phyloP scores from a whole-genome alignment of 129 eudicot genomes.

The Flaveria robusta region DNA sequence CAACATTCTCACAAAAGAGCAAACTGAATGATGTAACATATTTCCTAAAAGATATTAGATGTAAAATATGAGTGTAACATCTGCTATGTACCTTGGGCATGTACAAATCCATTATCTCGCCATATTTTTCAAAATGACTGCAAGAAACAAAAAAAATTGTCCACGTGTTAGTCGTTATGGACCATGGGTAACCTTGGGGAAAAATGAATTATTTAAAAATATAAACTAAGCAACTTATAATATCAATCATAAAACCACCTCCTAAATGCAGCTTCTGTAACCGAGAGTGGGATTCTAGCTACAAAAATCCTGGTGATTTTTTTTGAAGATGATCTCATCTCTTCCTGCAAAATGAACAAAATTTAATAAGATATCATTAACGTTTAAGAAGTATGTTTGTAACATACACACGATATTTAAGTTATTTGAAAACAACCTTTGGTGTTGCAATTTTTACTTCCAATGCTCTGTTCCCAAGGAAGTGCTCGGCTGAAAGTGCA shows the following conservation, averaged over 20 bases:
- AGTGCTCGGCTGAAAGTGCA: constrained; percentile 81
- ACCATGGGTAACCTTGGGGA: not conserved
- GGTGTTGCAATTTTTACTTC: constrained; percentile 99
- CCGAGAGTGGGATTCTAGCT: constrained; percentile 80
- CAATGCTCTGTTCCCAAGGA: constrained; percentile 78
- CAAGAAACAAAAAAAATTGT: constrained; percentile 26
- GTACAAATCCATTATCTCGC: constrained; percentile 87
- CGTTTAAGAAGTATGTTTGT: not conserved
- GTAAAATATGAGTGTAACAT: constrained; percentile 7
- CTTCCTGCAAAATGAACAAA: constrained; percentile 53
- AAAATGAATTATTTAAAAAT: not conserved
- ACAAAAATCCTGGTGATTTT: constrained; percentile 89
- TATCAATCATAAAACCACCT: constrained; percentile 44
- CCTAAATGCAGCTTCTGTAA: constrained; percentile 67
- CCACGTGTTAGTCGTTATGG: constrained; percentile 11
- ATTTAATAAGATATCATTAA: constrained; percentile 13
- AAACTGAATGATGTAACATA: not conserved
- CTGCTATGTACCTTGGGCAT: constrained; percentile 83
- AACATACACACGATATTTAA: constrained; percentile 1
- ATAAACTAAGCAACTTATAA: not conserved
- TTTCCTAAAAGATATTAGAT: not conserved
- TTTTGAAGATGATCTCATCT: constrained; percentile 73
- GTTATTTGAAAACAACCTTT: constrained; percentile 53
- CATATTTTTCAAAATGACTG: constrained; percentile 94
- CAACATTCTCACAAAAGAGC: not conserved